Evolutionary conservation across 805 yeast species (phyloP).

Genomic region (Candida qinlingensis): DNA sequence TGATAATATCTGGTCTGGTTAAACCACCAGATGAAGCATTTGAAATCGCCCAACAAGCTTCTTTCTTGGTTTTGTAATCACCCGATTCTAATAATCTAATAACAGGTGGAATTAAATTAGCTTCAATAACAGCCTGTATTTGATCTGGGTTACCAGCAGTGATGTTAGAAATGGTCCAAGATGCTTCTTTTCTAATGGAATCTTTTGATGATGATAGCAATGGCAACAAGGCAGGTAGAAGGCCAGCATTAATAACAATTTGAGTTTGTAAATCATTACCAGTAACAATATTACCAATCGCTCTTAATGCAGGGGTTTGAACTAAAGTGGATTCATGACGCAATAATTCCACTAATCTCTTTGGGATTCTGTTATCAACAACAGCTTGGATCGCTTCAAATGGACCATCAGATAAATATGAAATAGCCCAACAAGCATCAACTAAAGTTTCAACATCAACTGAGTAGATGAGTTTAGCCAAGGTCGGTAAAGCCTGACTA

Average conservation of each 20-base stretch:
- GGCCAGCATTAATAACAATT: slow-evolving; percentile 89
- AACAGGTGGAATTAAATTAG: slow-evolving; percentile 88
- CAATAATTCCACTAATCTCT: slow-evolving; percentile 86
- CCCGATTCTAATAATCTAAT: slow-evolving; percentile 75
- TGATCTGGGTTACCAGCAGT: slow-evolving; percentile 96
- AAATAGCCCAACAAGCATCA: slow-evolving; percentile 98
- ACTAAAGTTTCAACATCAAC: slow-evolving; percentile 89
- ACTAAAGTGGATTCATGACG: slow-evolving; percentile 79
- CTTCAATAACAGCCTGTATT: slow-evolving; percentile 94
- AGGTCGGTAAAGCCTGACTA: slow-evolving; percentile 81
- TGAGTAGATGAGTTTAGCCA: slow-evolving; percentile 86
- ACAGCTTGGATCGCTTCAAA: slow-evolving; percentile 94
- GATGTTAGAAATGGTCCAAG: slow-evolving; percentile 98
- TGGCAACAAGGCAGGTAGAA: slow-evolving; percentile 76
- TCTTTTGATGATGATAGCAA: slow-evolving; percentile 83
- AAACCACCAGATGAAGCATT: slow-evolving; percentile 97
- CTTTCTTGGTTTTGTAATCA: slow-evolving; percentile 94
- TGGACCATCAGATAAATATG: slow-evolving; percentile 90
- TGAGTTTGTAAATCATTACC: slow-evolving; percentile 97
- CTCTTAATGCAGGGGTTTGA: slow-evolving; percentile 96
- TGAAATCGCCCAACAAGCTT: slow-evolving; percentile 99
- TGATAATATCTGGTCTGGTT: slow-evolving; percentile 85
- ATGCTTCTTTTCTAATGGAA: slow-evolving; percentile 91
- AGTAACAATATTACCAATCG: slow-evolving; percentile 96
- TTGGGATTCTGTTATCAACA: slow-evolving; percentile 92